Evolutionary conservation across 2,329 filamentous ascomycete species (phyloP), one percentile per base, ranked within the genome.

Genomic region (Mariannaea elegans): DNA sequence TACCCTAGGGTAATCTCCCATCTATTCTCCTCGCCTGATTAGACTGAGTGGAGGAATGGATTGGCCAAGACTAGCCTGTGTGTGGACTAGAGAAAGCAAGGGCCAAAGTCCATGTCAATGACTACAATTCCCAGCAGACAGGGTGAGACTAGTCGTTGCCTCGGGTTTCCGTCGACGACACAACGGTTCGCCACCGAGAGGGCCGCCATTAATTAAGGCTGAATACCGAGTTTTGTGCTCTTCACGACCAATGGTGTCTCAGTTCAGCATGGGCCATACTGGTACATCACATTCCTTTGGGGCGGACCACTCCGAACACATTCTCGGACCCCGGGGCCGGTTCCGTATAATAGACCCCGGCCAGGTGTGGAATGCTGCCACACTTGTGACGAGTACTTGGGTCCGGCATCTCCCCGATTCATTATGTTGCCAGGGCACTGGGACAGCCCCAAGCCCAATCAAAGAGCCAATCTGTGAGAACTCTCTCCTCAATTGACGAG

Each of bases 281-380:
- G n/a, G 47, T 65, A 67, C 18, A 27, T 44, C 41, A 69, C 62
- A 70, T 70, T 70, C 67, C 67, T 67, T 41, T 27, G 48, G 27
- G 13, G 14, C 32, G 7, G 12, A 47, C 63, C 62, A 46, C 55
- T 49, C 62, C 65, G 59, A 63, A 57, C 55, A 64, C 67, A 70
- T 66, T 67, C 67, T 70, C 66, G 60, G 57, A 58, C 27, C 34
- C 52, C 59, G 67, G 64, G 54, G 29, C 64, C 65, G 65, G 58
- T 49, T 69, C 65, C 65, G 67, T 67, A 48, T 24, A 44, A 27
- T 23, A 18, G 51, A 48, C 54, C 59, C 57, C 56, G 55, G 62
- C 46, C 52, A 46, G 57, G 54, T 14, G 63, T 62, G 68, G 68
- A 70, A 70, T 70, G 68, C 46, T 62, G 38, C 56, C 54, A 16